Percentiles rank a stretch among this genome's conserved stretches.
Conservation (phyloP, 2,329 filamentous ascomycete genomes). For the Didymella arachidicola region DNA sequence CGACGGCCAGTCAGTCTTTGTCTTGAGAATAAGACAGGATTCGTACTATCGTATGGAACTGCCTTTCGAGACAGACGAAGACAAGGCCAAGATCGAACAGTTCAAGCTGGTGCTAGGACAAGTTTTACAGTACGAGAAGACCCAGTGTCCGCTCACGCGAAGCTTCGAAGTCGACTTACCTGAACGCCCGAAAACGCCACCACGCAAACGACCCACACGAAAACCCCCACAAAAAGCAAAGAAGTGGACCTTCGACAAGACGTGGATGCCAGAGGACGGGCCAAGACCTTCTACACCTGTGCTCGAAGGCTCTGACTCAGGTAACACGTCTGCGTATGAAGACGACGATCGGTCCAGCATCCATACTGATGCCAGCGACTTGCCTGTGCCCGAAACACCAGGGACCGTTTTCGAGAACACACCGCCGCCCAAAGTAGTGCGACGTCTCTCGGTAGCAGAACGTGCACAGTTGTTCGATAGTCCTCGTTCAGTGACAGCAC, state of each 20-base stretch:
- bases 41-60: constrained; percentile 93
- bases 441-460: constrained; percentile 41
- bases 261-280: constrained; percentile 57
- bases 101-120: constrained; percentile 74
- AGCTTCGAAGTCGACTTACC: constrained; percentile 78
- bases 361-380: constrained; percentile 42
- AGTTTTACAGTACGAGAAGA: constrained; percentile 86
- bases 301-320: constrained; percentile 41
- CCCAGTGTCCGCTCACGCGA: constrained; percentile 82
- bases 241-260: constrained; percentile 58
- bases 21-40: constrained; percentile 82
- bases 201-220: constrained; percentile 58
- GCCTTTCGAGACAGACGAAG: constrained; percentile 69
- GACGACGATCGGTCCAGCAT: constrained; percentile 49
- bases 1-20: constrained; percentile 82
- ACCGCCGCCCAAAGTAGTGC: constrained; percentile 24
- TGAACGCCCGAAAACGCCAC: constrained; percentile 69
- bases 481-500: constrained; percentile 40
- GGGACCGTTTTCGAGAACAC: constrained; percentile 29
- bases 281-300: constrained; percentile 41
- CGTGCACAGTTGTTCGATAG: constrained; percentile 44
- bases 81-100: constrained; percentile 68
- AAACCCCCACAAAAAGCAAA: constrained; percentile 64
- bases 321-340: constrained; percentile 42
- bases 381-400: constrained; percentile 32